Conservation (phyloP, 768 basidiomycete species). For the Ramaria rubella region DNA sequence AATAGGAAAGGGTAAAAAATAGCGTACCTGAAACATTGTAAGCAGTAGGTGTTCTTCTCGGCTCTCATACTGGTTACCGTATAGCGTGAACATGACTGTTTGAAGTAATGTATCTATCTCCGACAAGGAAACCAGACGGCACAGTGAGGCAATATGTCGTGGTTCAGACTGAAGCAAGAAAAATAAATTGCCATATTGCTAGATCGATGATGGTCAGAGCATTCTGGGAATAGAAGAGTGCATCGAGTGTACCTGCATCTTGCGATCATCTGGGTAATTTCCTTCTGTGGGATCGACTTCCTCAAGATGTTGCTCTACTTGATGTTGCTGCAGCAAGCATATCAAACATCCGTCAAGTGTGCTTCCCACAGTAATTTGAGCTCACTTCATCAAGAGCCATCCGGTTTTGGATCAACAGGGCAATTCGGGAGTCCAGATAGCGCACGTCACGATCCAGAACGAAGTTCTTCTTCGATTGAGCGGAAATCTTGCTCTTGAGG, state of each 20-base stretch:
- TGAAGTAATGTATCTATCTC: slow-evolving; percentile 99
- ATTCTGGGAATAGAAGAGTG: not conserved
- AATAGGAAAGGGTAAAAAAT: not conserved
- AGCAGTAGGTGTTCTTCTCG: slow-evolving; percentile 96
- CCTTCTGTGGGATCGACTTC: slow-evolving; percentile 92
- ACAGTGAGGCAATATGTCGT: slow-evolving; percentile 91
- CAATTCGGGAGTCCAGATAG: slow-evolving; percentile 95
- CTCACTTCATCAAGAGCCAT: slow-evolving; percentile 93
- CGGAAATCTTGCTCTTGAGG: slow-evolving; percentile 93
- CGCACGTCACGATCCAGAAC: slow-evolving; percentile 98
- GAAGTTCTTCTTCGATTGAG: slow-evolving; percentile 99
- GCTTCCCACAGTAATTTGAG: not conserved
- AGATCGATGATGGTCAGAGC: slow-evolving; percentile 17
- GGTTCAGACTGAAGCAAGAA: slow-evolving; percentile 98
- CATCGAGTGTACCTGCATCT: slow-evolving; percentile 38
- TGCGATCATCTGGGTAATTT: slow-evolving; percentile 90
- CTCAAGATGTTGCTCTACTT: slow-evolving; percentile 92
- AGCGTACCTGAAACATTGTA: slow-evolving; percentile 81
- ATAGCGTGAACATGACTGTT: slow-evolving; percentile 99
- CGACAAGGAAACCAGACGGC: slow-evolving; percentile 89
- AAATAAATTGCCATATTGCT: slow-evolving; percentile 98
- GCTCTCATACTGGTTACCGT: slow-evolving; percentile 98
- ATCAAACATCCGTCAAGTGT: slow-evolving; percentile 8
- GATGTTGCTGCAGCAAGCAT: slow-evolving; percentile 62
- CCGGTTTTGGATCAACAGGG: slow-evolving; percentile 94